Base-by-base conservation (phyloP, 2,329 filamentous ascomycete species). In the Aureobasidium sp. region DNA sequence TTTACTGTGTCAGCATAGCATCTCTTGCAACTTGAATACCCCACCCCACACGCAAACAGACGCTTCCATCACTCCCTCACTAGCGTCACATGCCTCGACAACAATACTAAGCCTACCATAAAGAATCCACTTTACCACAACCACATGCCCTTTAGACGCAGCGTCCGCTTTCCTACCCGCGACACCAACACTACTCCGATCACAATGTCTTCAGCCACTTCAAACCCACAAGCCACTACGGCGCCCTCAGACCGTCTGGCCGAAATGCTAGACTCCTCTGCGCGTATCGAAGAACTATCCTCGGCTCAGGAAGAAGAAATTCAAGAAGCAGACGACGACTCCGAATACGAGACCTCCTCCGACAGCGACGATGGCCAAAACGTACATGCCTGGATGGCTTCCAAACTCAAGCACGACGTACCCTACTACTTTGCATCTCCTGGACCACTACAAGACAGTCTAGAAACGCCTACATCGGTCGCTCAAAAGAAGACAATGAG, bases 401-500 rank as follows among this genome's bases (percentile, higher is more conserved):
- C 56, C 7, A 64, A 61, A 37, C 42, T 60, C 10, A 17, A 39
- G 3, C 39, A 23, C 2, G 47, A 63, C 10, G 37, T 63, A 15
- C 84, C 85, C 20, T 76, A 77, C 51, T 74, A 88, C 62, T 88
- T 87, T 73, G 83, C 79, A 8, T 74, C 72, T 17, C 75, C 76
- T 44, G 87, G 89, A 13, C 79, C 79, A 20, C 83, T 96, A 67
- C 79, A 77, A 61, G 91, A 96, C 70, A 66, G 70, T 17, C 79
- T 92, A 56, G 72, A 77, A 53, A 94, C 91, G 5, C 78, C 83
- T 64, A 89, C 89, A 27, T 91, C 88, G 1, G 71, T 75, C 55
- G 72, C 84, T 32, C 90, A 96, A 74, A 82, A 87, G 63, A 78
- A 84, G 62, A 93, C 89, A 0, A 78, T 90, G 61, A 75, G 84